Evolutionary conservation across 2,329 filamentous ascomycete species (phyloP).

Genomic region (Cercospora sp.): DNA sequence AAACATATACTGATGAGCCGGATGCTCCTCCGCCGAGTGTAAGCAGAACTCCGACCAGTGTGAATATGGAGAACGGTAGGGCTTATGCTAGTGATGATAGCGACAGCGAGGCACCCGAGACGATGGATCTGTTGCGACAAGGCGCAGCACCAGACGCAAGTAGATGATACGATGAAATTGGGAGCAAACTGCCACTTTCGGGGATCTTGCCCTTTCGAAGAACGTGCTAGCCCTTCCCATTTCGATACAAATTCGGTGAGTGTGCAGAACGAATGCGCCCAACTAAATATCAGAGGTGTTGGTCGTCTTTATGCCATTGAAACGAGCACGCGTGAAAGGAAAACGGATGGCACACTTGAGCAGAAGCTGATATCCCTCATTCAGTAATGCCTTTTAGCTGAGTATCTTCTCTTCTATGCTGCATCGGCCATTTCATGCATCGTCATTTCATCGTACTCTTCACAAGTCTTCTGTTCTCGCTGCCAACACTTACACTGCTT

Average conservation of each 20-base stretch:
- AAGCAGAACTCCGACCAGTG: neutral
- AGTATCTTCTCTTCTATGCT: neutral
- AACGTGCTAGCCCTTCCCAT: neutral
- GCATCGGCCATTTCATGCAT: neutral
- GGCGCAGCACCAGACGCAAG: neutral
- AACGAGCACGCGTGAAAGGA: no score
- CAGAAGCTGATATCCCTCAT: neutral
- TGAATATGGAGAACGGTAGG: neutral
- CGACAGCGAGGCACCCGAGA: neutral
- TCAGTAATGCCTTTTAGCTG: neutral
- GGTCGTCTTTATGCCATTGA: no score
- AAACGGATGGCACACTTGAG: no score
- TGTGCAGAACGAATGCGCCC: no score
- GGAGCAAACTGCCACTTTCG: neutral
- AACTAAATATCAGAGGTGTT: no score
- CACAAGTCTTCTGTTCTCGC: neutral
- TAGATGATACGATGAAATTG: neutral
- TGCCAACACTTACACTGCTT: neutral
- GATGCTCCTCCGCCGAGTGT: slow-evolving; percentile 33
- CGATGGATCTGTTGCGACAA: neutral
- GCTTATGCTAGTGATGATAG: slow-evolving; percentile 11
- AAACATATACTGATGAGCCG: slow-evolving; percentile 35
- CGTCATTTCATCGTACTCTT: neutral
- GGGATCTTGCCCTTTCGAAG: neutral
- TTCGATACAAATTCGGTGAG: no score